phyloP scores from a whole-genome alignment of 1,139 yeast species.

The Yamadazyma dushanensis region DNA sequence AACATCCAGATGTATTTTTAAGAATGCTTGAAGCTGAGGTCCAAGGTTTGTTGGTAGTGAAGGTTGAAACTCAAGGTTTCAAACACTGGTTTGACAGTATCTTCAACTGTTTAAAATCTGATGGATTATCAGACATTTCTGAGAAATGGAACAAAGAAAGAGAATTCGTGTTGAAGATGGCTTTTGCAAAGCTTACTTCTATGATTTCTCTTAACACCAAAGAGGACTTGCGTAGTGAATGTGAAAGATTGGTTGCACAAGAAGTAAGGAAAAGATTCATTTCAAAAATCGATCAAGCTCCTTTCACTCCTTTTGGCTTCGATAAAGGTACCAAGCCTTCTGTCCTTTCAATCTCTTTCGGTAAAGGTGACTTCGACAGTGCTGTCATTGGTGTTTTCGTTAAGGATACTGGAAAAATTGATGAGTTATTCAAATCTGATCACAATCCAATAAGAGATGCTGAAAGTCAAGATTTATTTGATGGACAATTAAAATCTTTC shows the following conservation, averaged over 20 bases:
- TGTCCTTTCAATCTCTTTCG: conserved; percentile 79
- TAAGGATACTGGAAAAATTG: conserved; percentile 78
- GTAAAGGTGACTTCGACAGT: conserved; percentile 81
- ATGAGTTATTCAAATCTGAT: conserved; percentile 75
- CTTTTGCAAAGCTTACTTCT: conserved; percentile 67
- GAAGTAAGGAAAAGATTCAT: conserved; percentile 71
- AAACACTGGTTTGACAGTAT: conserved; percentile 47
- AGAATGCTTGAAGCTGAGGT: conserved; percentile 91
- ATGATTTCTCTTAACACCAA: conserved; percentile 75
- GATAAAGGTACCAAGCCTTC: conserved; percentile 83
- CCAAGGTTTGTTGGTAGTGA: conserved; percentile 53
- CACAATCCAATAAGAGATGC: conserved; percentile 66
- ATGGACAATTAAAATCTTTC: conserved; percentile 48
- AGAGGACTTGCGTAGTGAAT: conserved; percentile 76
- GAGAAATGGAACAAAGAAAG: conserved; percentile 82
- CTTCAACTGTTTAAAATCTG: conserved; percentile 68
- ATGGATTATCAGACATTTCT: conserved; percentile 79
- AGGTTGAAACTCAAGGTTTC: conserved; percentile 46
- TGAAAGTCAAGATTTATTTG: conserved; percentile 54
- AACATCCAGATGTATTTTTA: conserved; percentile 76
- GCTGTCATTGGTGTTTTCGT: conserved; percentile 83
- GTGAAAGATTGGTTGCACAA: conserved; percentile 69
- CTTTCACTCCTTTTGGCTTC: conserved; percentile 77
- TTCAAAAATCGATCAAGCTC: conserved; percentile 85
- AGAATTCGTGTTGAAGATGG: conserved; percentile 61